Conservation (phyloP, 2,329 filamentous ascomycete genomes). For the Trichocomaceae sp. region DNA sequence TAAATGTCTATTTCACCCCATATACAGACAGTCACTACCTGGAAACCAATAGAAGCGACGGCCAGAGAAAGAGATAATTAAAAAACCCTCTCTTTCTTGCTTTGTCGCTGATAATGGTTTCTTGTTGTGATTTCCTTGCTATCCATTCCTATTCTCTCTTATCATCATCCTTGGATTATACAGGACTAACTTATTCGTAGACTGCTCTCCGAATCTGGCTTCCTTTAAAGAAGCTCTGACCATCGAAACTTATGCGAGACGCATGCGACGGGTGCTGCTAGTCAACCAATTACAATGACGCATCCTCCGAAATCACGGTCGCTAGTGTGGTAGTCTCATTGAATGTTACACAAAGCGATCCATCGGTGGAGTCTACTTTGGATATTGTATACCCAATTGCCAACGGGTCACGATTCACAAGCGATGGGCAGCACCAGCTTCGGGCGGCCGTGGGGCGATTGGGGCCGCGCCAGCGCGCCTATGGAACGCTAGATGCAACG, state of each 20-base stretch:
- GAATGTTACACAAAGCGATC: background rate
- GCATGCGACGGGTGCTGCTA: background rate
- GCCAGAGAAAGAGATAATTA: constrained; percentile 1
- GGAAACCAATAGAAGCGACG: background rate
- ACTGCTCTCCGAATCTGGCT: constrained; percentile 44
- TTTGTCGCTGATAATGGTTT: background rate
- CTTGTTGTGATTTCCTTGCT: background rate
- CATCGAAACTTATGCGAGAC: constrained; percentile 1
- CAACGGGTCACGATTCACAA: background rate
- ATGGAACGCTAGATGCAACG: constrained; percentile 1
- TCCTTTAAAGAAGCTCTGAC: constrained; percentile 31
- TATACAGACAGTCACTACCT: background rate
- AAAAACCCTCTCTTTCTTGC: constrained; percentile 7
- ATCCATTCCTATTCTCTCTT: background rate
- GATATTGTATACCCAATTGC: background rate
- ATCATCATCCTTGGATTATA: background rate
- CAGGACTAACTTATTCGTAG: constrained; percentile 28
- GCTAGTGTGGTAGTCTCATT: background rate
- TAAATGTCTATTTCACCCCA: background rate
- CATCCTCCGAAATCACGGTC: background rate
- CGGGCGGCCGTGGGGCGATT: background rate
- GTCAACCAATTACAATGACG: constrained; percentile 5
- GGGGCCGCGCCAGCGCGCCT: constrained; percentile 1
- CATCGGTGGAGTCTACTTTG: constrained; percentile 6
- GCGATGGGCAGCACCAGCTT: background rate